Evolutionary conservation across 495 filamentous ascomycete genomes (phyloP).

Genomic region (Aspergillus carlsbadensis): DNA sequence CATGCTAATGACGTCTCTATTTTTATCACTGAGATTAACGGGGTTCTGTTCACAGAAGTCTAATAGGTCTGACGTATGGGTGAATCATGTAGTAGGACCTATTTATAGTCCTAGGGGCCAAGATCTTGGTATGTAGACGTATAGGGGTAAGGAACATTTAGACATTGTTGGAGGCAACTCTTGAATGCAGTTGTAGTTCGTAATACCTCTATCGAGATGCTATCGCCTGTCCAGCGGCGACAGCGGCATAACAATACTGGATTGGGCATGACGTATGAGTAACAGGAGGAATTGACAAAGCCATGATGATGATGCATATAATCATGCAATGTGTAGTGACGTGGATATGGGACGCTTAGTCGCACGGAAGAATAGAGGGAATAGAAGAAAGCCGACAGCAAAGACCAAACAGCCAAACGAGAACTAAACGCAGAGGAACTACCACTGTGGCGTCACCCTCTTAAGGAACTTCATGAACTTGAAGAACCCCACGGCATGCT

Average conservation of each 20-base stretch:
- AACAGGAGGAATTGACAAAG: not conserved
- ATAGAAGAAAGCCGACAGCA: not conserved
- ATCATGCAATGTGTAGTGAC: not conserved
- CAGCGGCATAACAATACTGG: not conserved
- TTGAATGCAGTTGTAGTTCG: no score
- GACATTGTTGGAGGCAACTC: not conserved
- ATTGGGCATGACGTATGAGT: not conserved
- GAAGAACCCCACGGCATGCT: slow-evolving; percentile 59
- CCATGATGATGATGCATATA: not conserved
- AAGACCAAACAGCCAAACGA: not conserved
- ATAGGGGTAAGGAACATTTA: not conserved
- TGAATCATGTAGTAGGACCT: no score
- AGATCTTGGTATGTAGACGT: no score
- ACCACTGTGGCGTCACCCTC: slow-evolving; percentile 49
- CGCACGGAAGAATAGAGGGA: not conserved
- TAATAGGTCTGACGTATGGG: no score
- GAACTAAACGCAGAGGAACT: no score
- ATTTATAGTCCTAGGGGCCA: no score
- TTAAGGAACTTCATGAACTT: slow-evolving; percentile 66
- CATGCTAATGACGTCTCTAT: no score
- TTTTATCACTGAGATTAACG: no score
- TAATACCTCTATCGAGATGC: no score
- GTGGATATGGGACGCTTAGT: not conserved
- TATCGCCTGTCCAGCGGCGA: slow-evolving; percentile 1
- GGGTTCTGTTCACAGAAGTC: no score